Evolutionary conservation across 306 rosid genomes (phyloP).

Genomic region (Lathyrus tuberosus): DNA sequence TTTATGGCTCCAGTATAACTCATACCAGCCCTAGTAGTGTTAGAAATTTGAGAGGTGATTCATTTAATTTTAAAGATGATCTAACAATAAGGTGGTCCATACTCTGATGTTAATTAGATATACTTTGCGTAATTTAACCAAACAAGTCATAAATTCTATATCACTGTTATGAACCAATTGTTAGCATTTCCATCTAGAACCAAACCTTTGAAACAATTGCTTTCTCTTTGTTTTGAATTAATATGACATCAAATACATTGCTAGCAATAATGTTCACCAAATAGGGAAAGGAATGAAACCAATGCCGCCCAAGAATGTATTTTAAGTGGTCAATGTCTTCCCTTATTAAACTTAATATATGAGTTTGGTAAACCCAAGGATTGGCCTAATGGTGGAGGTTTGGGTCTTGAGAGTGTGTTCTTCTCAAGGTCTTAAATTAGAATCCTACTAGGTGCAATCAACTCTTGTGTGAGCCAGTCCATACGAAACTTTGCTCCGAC

Average conservation of each 20-base stretch:
- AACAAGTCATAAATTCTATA: background rate
- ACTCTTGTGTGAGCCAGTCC: too few species aligned
- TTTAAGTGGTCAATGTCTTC: slow-evolving; percentile 3
- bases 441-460: too few species aligned
- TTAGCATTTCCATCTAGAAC: background rate
- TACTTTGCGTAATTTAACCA: background rate
- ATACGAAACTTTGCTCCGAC: too few species aligned
- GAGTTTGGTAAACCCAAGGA: too few species aligned
- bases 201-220: background rate
- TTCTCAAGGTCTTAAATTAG: too few species aligned
- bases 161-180: background rate
- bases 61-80: background rate
- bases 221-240: background rate
- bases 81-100: background rate
- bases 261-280: background rate
- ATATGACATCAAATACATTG: slow-evolving; percentile 5
- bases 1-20: background rate
- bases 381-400: too few species aligned
- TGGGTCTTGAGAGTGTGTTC: too few species aligned
- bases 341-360: background rate
- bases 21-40: background rate
- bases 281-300: background rate
- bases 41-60: background rate
- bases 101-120: background rate
- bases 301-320: background rate